Conservation (phyloP, 2,329 filamentous ascomycete genomes). For the Beauveria sp. region DNA sequence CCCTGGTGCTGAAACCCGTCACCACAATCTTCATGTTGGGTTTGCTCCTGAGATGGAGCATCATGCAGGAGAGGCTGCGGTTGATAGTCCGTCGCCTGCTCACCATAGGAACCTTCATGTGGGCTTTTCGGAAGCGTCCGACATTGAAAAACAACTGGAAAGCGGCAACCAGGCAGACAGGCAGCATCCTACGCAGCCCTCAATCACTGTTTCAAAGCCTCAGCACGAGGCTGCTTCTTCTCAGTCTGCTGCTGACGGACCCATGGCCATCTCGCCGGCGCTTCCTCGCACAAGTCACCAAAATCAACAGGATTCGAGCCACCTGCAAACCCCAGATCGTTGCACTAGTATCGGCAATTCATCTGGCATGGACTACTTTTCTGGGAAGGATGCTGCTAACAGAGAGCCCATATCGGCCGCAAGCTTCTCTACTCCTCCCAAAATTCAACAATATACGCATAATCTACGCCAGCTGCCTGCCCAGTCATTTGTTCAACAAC, state of each 20-base stretch:
- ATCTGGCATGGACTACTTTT: slow-evolving; percentile 18
- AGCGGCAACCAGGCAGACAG: background rate
- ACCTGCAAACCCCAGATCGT: background rate
- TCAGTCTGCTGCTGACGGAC: background rate
- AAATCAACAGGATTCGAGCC: background rate
- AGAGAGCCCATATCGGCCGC: slow-evolving; percentile 34
- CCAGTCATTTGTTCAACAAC: slow-evolving; percentile 64
- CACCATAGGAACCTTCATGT: slow-evolving; percentile 40
- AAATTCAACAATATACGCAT: slow-evolving; percentile 56
- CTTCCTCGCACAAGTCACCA: background rate
- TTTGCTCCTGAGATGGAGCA: slow-evolving; percentile 19
- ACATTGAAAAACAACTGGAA: slow-evolving; percentile 10
- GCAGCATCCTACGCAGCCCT: background rate
- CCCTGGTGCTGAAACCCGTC: slow-evolving; percentile 15
- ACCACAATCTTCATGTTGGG: slow-evolving; percentile 24
- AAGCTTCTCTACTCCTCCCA: slow-evolving; percentile 25
- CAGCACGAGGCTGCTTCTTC: background rate
- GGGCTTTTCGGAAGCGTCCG: slow-evolving; percentile 39
- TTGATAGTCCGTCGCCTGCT: slow-evolving; percentile 14
- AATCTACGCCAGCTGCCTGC: slow-evolving; percentile 58
- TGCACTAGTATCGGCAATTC: slow-evolving; percentile 2
- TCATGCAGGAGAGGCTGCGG: slow-evolving; percentile 5
- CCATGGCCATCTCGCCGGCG: background rate
- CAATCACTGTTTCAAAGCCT: slow-evolving; percentile 10
- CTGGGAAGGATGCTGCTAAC: slow-evolving; percentile 28